These are phyloP conservation scores for Sphaerulina musiva DNA, from an alignment of 2,329 filamentous ascomycete species.

Conservation along the genomic window DNA sequence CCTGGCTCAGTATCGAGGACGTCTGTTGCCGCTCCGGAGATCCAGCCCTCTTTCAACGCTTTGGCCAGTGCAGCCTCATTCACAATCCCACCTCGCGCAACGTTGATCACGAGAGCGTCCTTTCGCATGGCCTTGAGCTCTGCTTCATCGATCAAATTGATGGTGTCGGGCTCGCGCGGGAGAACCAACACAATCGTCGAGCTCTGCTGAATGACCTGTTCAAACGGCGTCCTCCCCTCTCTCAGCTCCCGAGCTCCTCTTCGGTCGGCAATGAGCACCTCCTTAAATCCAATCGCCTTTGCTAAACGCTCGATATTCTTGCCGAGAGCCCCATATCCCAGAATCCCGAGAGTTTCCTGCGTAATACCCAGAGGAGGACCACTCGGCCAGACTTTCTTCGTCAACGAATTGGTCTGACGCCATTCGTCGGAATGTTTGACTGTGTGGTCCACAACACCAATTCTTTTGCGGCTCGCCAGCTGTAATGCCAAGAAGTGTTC, in stretches of 20 bases:
- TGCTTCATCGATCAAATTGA: slow-evolving; percentile 17
- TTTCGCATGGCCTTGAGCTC: slow-evolving; percentile 17
- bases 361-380: slow-evolving; percentile 18
- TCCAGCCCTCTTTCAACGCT: slow-evolving; percentile 16
- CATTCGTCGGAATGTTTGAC: slow-evolving; percentile 21
- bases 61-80: slow-evolving; percentile 20
- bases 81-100: slow-evolving; percentile 20
- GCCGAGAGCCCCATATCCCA: slow-evolving; percentile 20
- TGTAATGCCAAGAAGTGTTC: slow-evolving; percentile 21
- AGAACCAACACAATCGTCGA: slow-evolving; percentile 16
- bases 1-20: slow-evolving; percentile 22
- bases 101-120: slow-evolving; percentile 19
- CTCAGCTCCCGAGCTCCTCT: slow-evolving; percentile 9
- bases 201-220: slow-evolving; percentile 14
- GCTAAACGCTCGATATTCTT: slow-evolving; percentile 15
- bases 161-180: slow-evolving; percentile 16
- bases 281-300: slow-evolving; percentile 15
- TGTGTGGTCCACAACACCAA: slow-evolving; percentile 14
- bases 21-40: slow-evolving; percentile 21
- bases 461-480: slow-evolving; percentile 18
- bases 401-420: slow-evolving; percentile 15
- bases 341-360: slow-evolving; percentile 19
- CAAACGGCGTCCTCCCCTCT: slow-evolving; percentile 12
- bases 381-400: slow-evolving; percentile 18
- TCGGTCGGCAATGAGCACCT: slow-evolving; percentile 18